Percentiles rank a stretch among this genome's conserved stretches.
Evolutionary conservation across 306 rosid genomes (phyloP).

Genomic region (Lithocarpus polystachyus): DNA sequence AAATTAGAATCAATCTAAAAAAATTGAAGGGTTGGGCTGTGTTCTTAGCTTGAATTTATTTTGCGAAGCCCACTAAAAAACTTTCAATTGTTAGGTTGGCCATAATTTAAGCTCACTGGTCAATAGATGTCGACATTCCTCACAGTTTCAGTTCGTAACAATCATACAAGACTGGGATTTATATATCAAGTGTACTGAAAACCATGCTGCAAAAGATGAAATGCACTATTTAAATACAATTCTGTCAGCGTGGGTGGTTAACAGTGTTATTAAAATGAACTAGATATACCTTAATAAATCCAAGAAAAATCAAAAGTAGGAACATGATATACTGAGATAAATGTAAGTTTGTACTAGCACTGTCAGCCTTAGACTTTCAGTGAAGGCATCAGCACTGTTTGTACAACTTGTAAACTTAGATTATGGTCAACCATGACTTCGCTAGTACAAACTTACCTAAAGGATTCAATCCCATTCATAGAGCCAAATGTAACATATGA

Average conservation of each 20-base stretch:
- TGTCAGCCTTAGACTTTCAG: neutral
- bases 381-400: neutral
- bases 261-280: neutral
- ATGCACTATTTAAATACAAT: neutral
- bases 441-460: no score
- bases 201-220: no score
- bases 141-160: no score
- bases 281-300: neutral
- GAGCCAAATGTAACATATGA: neutral
- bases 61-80: no score
- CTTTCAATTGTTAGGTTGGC: no score
- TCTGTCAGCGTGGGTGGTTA: neutral
- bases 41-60: no score
- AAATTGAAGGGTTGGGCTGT: no score
- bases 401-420: neutral
- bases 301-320: neutral
- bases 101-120: no score
- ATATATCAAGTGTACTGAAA: no score
- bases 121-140: no score
- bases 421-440: neutral
- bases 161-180: no score
- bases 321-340: neutral
- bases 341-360: neutral
- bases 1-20: no score
- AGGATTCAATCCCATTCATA: neutral